Conservation (phyloP, 1,284 basidiomycete species). For the Rhizoctonia solani region DNA sequence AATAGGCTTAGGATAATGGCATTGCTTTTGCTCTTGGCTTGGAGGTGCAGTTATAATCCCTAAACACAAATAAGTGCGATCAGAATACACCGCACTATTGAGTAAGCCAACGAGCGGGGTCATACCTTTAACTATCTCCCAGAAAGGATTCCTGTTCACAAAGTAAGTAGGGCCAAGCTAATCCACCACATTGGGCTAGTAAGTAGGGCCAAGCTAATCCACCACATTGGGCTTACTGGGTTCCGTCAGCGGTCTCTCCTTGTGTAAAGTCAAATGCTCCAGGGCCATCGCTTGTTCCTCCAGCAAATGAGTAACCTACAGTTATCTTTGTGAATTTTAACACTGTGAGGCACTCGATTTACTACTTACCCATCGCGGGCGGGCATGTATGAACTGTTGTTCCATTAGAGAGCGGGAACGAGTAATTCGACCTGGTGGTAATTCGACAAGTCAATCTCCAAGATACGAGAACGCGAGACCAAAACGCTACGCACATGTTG, state of each 20-base stretch:
- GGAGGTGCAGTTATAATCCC: constrained; percentile 69
- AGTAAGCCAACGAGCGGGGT: no score
- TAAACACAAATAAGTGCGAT: constrained; percentile 38
- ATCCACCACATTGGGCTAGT: no score
- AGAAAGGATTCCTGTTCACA: constrained; percentile 70
- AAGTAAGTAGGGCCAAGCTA: no score
- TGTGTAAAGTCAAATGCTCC: constrained; percentile 82
- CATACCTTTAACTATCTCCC: constrained; percentile 73
- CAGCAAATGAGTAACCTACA: constrained; percentile 70
- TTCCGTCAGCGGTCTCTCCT: constrained; percentile 59
- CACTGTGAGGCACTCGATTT: not conserved
- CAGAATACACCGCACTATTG: not conserved
- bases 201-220: no score
- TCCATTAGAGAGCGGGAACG: constrained; percentile 68
- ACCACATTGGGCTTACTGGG: constrained; percentile 53
- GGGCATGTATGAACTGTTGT: constrained; percentile 73
- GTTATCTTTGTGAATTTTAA: not conserved
- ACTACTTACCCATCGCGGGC: constrained; percentile 67
- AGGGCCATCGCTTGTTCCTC: constrained; percentile 81
- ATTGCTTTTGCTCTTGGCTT: constrained; percentile 62
- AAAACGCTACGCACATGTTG: constrained; percentile 58
- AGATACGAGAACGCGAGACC: not conserved
- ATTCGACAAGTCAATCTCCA: not conserved
- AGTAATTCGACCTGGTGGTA: constrained; percentile 59
- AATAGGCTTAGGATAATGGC: constrained; percentile 82